Percentiles rank a stretch among this genome's conserved stretches.
phyloP scores from a whole-genome alignment of 1,139 yeast species.

The Taphrina wiesneri region DNA sequence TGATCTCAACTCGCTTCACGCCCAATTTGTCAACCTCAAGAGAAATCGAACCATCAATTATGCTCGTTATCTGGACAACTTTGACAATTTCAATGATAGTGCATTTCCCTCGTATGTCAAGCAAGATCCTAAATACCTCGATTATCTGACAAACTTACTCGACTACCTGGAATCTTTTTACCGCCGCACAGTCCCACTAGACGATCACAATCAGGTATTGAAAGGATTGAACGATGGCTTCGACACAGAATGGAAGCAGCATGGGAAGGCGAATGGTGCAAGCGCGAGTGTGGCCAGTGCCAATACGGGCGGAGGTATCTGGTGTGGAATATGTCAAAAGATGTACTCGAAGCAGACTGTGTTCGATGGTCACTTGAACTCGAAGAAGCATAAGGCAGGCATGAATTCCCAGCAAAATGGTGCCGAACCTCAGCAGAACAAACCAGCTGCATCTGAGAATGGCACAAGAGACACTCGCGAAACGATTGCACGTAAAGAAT shows the following conservation, averaged over 20 bases:
- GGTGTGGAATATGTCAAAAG: constrained; percentile 67
- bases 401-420: background rate
- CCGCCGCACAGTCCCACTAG: constrained; percentile 56
- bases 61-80: constrained; percentile 54
- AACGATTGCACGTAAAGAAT: constrained; percentile 46
- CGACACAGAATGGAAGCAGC: constrained; percentile 42
- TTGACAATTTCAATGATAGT: constrained; percentile 49
- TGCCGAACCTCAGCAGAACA: background rate
- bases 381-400: constrained; percentile 65
- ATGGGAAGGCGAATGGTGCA: background rate
- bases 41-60: constrained; percentile 49
- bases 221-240: constrained; percentile 47
- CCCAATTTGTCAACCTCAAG: constrained; percentile 54
- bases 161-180: constrained; percentile 55
- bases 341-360: constrained; percentile 66
- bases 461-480: background rate
- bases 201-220: constrained; percentile 48
- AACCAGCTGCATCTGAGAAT: background rate
- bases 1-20: constrained; percentile 58
- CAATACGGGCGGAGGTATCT: constrained; percentile 44
- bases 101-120: constrained; percentile 42
- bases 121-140: constrained; percentile 47
- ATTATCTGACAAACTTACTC: constrained; percentile 52
- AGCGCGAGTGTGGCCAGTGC: constrained; percentile 12
- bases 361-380: constrained; percentile 65